Evolutionary conservation across 768 basidiomycete species (phyloP).

Genomic region (Leccinum broughii): DNA sequence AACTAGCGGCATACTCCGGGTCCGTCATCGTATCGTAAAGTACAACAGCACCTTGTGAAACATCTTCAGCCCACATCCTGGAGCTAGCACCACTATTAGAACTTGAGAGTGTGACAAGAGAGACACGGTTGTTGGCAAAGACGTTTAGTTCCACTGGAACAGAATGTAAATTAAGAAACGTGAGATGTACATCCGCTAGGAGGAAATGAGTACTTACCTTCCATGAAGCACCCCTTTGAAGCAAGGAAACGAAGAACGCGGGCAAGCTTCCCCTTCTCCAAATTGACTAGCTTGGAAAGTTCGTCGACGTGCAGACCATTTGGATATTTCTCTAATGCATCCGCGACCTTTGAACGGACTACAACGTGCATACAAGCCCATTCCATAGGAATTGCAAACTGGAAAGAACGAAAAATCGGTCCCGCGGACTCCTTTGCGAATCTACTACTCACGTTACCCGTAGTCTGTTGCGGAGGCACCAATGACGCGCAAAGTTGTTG

Average conservation of each 20-base stretch:
- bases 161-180: not conserved
- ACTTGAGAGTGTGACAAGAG: constrained; percentile 24
- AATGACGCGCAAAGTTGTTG: not conserved
- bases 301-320: not conserved
- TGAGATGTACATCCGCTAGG: not conserved
- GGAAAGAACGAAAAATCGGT: too few relatives aligned
- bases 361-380: too few relatives aligned
- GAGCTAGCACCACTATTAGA: constrained; percentile 12
- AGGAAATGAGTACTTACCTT: constrained; percentile 18
- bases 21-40: constrained; percentile 31
- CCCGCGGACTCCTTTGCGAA: too few relatives aligned
- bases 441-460: not conserved
- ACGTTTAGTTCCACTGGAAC: constrained; percentile 17
- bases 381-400: too few relatives aligned
- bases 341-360: too few relatives aligned
- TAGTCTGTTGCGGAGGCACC: not conserved
- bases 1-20: constrained; percentile 24
- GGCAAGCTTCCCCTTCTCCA: constrained; percentile 3
- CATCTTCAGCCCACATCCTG: constrained; percentile 11
- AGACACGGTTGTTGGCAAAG: constrained; percentile 33
- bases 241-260: constrained; percentile 34
- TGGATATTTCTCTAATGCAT: not conserved
- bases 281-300: not conserved
- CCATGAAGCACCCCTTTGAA: constrained; percentile 31
- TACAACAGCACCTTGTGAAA: constrained; percentile 14